Conservation (phyloP, 2,329 filamentous ascomycete genomes). For the Aspergillus awamori region DNA sequence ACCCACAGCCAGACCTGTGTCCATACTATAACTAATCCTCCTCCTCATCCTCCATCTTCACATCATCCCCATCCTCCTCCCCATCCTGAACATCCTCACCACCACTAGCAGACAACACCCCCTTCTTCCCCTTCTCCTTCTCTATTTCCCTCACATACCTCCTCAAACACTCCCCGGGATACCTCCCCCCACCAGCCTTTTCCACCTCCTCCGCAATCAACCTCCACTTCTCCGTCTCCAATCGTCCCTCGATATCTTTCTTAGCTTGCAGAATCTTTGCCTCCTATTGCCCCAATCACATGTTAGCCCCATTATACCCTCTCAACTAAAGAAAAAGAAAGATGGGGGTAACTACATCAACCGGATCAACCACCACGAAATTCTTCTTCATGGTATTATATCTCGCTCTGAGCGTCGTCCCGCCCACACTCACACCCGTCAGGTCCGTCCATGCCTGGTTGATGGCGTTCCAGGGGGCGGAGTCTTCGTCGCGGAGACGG, state of each 20-base stretch:
- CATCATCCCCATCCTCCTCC: too few species aligned
- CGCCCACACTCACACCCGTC: slow-evolving; percentile 38
- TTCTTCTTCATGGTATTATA: slow-evolving; percentile 45
- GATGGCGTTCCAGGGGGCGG: slow-evolving; percentile 32
- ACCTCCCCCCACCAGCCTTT: slow-evolving; percentile 34
- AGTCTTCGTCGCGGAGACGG: slow-evolving; percentile 32
- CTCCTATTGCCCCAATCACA: slow-evolving; percentile 22
- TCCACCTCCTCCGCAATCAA: slow-evolving; percentile 38
- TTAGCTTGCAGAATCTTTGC: slow-evolving; percentile 39
- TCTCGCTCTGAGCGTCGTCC: slow-evolving; percentile 42
- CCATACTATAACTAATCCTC: too few species aligned
- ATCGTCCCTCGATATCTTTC: slow-evolving; percentile 43
- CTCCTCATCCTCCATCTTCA: too few species aligned
- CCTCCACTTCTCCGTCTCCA: slow-evolving; percentile 45
- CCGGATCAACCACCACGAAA: slow-evolving; percentile 39
- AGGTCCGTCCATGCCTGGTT: slow-evolving; percentile 23
- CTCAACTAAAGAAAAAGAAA: not conserved
- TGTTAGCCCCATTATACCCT: not conserved
- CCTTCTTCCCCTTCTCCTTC: not conserved
- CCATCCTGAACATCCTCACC: too few species aligned
- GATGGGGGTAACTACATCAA: slow-evolving; percentile 32
- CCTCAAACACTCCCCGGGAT: slow-evolving; percentile 42
- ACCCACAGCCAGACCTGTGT: too few species aligned
- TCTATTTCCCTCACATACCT: slow-evolving; percentile 31
- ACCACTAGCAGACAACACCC: too few species aligned